Percentiles rank a stretch among this genome's conserved stretches.
These are phyloP conservation scores for Bromus sterilis DNA, from an alignment of 176 grass and related monocot species.

Conservation along the genomic window DNA sequence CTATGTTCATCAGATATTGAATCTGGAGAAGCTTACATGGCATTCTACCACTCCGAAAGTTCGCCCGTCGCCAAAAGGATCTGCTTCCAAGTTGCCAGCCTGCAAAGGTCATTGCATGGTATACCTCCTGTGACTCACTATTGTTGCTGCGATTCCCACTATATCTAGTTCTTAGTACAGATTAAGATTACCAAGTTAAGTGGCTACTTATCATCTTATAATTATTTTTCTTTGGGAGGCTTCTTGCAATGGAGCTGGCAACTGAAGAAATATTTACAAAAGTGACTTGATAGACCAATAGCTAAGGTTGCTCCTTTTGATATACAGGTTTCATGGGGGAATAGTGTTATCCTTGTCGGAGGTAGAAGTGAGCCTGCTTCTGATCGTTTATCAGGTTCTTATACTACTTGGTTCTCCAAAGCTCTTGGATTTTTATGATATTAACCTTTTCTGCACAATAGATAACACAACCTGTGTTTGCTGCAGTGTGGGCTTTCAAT, in stretches of 20 bases:
- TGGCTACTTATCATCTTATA: not conserved
- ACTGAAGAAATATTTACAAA: conserved; percentile 7
- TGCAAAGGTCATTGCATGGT: conserved; percentile 98
- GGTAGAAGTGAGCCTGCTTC: conserved; percentile 85
- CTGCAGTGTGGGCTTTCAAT: conserved; percentile 87
- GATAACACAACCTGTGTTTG: conserved; percentile 19
- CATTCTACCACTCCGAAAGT: conserved; percentile 44
- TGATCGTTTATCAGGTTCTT: conserved; percentile 73
- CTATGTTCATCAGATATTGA: conserved; percentile 67
- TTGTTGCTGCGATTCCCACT: not conserved
- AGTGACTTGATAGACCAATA: not conserved
- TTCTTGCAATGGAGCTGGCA: not conserved
- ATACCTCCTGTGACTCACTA: conserved; percentile 34
- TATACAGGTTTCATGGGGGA: conserved; percentile 71
- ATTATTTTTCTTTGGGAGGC: not conserved
- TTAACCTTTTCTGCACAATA: not conserved
- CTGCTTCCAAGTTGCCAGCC: conserved; percentile 57
- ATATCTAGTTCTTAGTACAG: not conserved
- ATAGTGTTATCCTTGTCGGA: conserved; percentile 75
- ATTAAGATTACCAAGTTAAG: not conserved
- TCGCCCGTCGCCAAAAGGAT: conserved; percentile 42
- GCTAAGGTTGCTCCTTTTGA: not conserved
- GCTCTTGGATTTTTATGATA: not conserved
- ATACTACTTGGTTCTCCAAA: conserved; percentile 5
- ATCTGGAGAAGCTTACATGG: conserved; percentile 88